Evolutionary conservation across 208 protist species (phyloP).

Genomic region (Lotmaria passim): DNA sequence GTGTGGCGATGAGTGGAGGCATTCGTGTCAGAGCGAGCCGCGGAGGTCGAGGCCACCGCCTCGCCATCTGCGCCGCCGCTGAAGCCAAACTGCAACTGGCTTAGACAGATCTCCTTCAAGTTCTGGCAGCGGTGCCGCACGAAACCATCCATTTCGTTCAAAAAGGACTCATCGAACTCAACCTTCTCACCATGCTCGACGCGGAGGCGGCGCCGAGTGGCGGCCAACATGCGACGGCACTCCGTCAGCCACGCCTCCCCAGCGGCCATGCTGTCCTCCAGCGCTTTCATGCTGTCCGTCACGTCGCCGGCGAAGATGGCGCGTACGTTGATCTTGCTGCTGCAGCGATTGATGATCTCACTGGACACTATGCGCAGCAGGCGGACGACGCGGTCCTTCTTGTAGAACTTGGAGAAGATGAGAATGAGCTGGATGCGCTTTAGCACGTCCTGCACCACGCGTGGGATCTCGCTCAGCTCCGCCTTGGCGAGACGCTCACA

Average conservation of each 20-base stretch:
- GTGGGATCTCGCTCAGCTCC: conserved; percentile 90
- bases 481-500: conserved; percentile 90
- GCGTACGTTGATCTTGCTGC: conserved; percentile 90
- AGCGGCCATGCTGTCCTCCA: conserved; percentile 91
- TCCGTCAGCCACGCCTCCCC: conserved; percentile 94
- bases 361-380: conserved; percentile 95
- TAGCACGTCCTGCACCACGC: conserved; percentile 92
- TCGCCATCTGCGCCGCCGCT: conserved; percentile 48
- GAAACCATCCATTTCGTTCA: conserved; percentile 98
- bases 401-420: conserved; percentile 94
- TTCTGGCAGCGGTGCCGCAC: conserved; percentile 97
- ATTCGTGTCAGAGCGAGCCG: conserved; percentile 17
- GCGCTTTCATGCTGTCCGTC: conserved; percentile 83
- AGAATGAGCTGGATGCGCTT: conserved; percentile 94
- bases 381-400: conserved; percentile 93
- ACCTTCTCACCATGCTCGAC: conserved; percentile 89
- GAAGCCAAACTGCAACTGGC: conserved; percentile 97
- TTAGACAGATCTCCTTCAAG: conserved; percentile 96
- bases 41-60: conserved; percentile 16
- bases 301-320: conserved; percentile 96
- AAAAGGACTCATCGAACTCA: conserved; percentile 93
- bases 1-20: conserved; percentile 10
- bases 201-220: conserved; percentile 79
- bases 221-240: conserved; percentile 88
- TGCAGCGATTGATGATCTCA: conserved; percentile 96